Conservation (phyloP, 2,329 filamentous ascomycete genomes). For the Cordyceps pruinosa region DNA sequence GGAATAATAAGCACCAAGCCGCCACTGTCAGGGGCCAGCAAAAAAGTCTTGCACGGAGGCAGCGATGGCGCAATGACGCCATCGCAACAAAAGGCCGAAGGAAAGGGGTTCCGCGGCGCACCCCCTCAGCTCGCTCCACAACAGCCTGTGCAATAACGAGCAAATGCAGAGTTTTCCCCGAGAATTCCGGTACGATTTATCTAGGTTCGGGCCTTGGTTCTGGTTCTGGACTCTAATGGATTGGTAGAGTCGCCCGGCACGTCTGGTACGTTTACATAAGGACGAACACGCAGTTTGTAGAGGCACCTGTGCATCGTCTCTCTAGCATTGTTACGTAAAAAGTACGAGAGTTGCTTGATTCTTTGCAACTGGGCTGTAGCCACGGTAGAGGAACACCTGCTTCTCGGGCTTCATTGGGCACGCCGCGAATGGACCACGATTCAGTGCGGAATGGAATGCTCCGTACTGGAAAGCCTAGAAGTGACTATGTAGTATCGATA, state of each 20-base stretch:
- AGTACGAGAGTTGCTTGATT: not conserved
- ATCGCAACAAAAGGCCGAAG: not conserved
- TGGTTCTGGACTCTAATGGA: not conserved
- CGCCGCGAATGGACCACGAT: not conserved
- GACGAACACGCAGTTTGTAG: too few species aligned
- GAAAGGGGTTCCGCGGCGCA: not conserved
- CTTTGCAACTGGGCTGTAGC: not conserved
- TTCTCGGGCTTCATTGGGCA: not conserved
- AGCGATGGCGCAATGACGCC: not conserved
- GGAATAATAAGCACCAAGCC: not conserved
- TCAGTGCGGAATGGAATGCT: not conserved
- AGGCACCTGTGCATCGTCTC: too few species aligned
- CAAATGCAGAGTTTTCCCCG: not conserved
- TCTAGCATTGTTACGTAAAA: too few species aligned
- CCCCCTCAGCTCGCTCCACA: slow-evolving; percentile 1
- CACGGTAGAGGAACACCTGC: not conserved
- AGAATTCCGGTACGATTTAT: not conserved
- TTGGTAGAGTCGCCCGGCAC: not conserved
- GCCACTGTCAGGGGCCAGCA: not conserved
- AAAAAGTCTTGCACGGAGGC: not conserved
- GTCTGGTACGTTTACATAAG: too few species aligned
- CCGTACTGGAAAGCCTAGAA: not conserved
- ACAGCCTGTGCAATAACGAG: not conserved
- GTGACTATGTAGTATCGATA: not conserved
- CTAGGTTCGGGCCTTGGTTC: too few species aligned